Base-by-base conservation (phyloP, 2,329 filamentous ascomycete species). In the Dothiorella sarmentorum region DNA sequence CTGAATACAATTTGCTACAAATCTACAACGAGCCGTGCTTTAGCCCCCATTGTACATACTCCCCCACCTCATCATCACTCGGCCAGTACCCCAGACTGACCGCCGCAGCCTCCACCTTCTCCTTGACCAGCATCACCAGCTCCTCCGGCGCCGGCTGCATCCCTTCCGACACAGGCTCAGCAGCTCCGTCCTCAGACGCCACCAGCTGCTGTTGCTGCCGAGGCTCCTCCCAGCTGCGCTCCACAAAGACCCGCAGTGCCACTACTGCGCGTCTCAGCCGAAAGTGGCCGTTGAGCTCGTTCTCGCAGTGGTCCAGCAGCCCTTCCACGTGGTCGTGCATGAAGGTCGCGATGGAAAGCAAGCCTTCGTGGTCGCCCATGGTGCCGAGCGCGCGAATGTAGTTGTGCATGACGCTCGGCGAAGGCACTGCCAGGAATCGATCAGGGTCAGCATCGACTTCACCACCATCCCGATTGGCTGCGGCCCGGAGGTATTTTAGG, bases 341-440 rank as follows among this genome's bases (percentile, higher is more conserved):
- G 44, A 58, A 58, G 4, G 27, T 33, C 11, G 56, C 56, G 3
- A 37, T 20, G 15, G 44, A 51, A 86, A 91, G 27, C 68, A 90
- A 83, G 51, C 81, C 83, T 2, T 80, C 73, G 49, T 78, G 76
- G 63, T 90, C 84, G 33, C 80, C 80, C n/a, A 85, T 70, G 55
- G 81, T 79, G 1, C 82, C 87, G 20, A 91, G 74, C 1, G 83
- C 79, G 45, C 85, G 79, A 68, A 91, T 79, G 67, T 89, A 88
- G 2, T 76, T 74, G 64, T 88, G 83, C 1, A 84, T 67, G 35
- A 79, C 71, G 18, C 71, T 71, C 6, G 80, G 78, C 9, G 70
- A 69, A 10, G 85, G 73, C 11, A 75, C 68, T 35, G 76, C 71
- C 7, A 79, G 71, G 2, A 81, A 69, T 7, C 47, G 7, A 51